Evolutionary conservation across 345 rosid species (phyloP), one percentile per base, ranked within the genome.

Genomic region (Trapa incisa): DNA sequence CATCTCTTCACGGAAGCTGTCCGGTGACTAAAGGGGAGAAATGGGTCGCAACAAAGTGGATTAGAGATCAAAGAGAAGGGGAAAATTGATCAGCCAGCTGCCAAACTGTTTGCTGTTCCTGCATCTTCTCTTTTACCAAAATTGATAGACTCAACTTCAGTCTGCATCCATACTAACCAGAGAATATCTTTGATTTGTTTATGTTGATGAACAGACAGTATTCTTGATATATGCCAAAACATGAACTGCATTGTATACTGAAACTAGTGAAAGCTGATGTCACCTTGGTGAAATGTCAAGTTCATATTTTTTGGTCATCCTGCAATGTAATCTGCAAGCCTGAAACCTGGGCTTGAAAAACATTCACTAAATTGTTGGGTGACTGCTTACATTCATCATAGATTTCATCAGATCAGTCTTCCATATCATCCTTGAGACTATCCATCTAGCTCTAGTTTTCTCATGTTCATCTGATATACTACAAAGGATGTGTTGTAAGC

Each of bases 11-110:
- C 0, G 83, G 85, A 37, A 82, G 83, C 67, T 82, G 85, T 66
- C 85, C 83, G 0, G 85, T 82, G 45, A 75, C 73, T n/a, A 72
- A 75, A 70, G 85, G 85, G 0, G 80, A 82, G 76, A 82, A 82
- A 58, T 82, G 85, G 85, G 80, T 82, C 10, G 85, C 83, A 38
- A 82, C 85, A 33, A 82, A 82, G 79, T 82, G 85, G 85, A 79
- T 82, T 35, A 65, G 52, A 12, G 67, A 65, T 33, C 67, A 43
- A 32, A 35, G 29, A n/a, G 52, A 65, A 32, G 63, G 0, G 14
- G 63, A 58, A 11, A 13, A 35, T 8, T 58, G 63, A 58, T n/a
- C 60, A n/a, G 60, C 60, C 3, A n/a, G 60, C 22, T n/a, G 60
- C 60, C 11, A 6, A n/a, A 54, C n/a, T 6, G n/a, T 22, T 17